Conservation (phyloP, 805 yeast genomes). For the Ascoidea asiatica region DNA sequence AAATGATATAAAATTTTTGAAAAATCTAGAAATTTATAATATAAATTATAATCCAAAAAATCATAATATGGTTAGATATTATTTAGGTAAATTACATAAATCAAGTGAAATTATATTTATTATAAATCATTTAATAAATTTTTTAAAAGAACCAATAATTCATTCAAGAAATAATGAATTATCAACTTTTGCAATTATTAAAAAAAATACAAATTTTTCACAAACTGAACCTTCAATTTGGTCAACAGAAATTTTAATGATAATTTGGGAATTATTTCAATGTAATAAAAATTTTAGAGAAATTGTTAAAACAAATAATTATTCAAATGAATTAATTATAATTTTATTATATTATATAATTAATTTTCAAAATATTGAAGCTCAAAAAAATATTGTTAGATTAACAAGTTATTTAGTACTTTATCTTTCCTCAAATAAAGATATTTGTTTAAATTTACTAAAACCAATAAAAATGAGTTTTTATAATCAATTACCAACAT, state of each 20-base stretch:
- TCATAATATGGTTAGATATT: constrained; percentile 33
- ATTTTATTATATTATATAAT: constrained; percentile 43
- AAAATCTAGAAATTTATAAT: constrained; percentile 17
- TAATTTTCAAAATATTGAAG: constrained; percentile 27
- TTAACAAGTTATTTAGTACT: constrained; percentile 31
- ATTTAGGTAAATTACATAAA: constrained; percentile 38
- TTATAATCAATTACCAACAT: constrained; percentile 39
- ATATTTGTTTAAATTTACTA: constrained; percentile 26
- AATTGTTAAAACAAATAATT: constrained; percentile 23
- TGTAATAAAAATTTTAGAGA: constrained; percentile 47
- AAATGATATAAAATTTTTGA: constrained; percentile 22
- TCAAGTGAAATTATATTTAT: constrained; percentile 41
- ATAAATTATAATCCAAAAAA: constrained; percentile 18
- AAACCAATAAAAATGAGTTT: constrained; percentile 28
- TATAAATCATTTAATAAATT: constrained; percentile 30
- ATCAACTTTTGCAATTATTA: constrained; percentile 16
- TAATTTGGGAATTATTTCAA: constrained; percentile 68
- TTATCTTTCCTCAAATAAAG: constrained; percentile 29
- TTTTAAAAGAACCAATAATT: constrained; percentile 33
- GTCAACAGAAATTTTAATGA: constrained; percentile 43
- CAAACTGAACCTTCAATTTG: constrained; percentile 18
- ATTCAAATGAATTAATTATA: constrained; percentile 40
- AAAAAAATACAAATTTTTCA: constrained; percentile 2
- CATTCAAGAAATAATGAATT: constrained; percentile 23
- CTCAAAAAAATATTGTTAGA: constrained; percentile 19